A percentile compares a stretch with the other conserved stretches of the same genome.
These are phyloP conservation scores for Diaporthe sp. DNA, from an alignment of 2,329 filamentous ascomycete species.

Conservation along the genomic window DNA sequence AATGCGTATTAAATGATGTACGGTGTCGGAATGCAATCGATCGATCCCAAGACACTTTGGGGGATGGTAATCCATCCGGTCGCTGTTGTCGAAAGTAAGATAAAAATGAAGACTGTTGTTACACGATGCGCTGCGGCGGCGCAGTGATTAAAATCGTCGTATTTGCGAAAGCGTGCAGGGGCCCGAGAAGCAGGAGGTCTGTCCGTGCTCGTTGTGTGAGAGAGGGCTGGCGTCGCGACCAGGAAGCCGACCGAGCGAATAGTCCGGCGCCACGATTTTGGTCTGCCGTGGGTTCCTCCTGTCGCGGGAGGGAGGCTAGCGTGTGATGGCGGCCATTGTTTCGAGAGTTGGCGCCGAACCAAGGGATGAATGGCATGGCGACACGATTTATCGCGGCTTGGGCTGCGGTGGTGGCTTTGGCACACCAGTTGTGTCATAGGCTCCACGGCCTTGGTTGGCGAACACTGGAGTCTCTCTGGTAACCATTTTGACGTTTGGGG, in stretches of 20 bases:
- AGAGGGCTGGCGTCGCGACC: constrained; percentile 31
- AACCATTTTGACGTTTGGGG: constrained; percentile 50
- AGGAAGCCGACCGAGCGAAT: constrained; percentile 28
- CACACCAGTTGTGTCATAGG: constrained; percentile 55
- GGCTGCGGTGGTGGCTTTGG: constrained; percentile 54
- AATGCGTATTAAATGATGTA: constrained; percentile 53
- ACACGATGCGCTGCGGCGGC: constrained; percentile 39
- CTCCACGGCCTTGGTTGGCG: constrained; percentile 54
- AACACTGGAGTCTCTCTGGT: constrained; percentile 48
- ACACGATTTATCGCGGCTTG: constrained; percentile 51
- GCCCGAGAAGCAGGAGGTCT: constrained; percentile 33
- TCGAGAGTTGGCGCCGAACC: constrained; percentile 41
- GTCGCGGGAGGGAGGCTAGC: constrained; percentile 37
- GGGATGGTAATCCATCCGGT: constrained; percentile 19
- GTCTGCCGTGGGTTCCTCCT: constrained; percentile 26
- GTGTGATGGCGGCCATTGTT: constrained; percentile 36
- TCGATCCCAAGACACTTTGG: constrained; percentile 40
- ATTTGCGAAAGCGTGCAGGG: constrained; percentile 32
- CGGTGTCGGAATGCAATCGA: constrained; percentile 46
- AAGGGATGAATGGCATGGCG: constrained; percentile 43
- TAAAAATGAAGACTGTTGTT: constrained; percentile 38
- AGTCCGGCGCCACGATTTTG: constrained; percentile 37
- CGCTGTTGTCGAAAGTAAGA: constrained; percentile 26
- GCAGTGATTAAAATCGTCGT: constrained; percentile 41
- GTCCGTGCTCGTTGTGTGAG: constrained; percentile 20